phyloP scores from a whole-genome alignment of 2,329 filamentous ascomycete genomes.

The Kalaharituber pfeilii region DNA sequence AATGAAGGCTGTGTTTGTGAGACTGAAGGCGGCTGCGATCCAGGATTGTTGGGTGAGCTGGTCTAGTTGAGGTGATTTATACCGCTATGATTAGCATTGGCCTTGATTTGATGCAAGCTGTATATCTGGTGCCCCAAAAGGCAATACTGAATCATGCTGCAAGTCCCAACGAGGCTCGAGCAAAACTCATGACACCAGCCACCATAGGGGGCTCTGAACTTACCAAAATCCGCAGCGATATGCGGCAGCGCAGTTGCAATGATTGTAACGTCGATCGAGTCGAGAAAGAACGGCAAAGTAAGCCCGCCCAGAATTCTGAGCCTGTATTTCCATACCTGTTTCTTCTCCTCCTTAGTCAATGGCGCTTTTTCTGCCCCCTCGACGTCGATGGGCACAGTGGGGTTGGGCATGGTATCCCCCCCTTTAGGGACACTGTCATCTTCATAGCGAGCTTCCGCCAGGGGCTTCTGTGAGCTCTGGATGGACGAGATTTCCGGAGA shows the following conservation, averaged over 20 bases:
- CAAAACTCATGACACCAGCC: not conserved
- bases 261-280: conserved; percentile 48
- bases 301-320: conserved; percentile 44
- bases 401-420: no score
- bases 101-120: no score
- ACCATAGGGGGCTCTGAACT: conserved; percentile 27
- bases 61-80: conserved; percentile 23
- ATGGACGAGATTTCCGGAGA: no score
- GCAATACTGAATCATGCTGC: no score
- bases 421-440: no score
- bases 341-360: conserved; percentile 26
- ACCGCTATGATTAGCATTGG: not conserved
- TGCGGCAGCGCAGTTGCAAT: conserved; percentile 42
- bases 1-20: conserved; percentile 50
- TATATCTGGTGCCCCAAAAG: no score
- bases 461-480: no score
- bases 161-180: no score
- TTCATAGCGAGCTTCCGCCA: no score
- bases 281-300: conserved; percentile 42
- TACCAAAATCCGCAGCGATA: conserved; percentile 45
- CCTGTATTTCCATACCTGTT: conserved; percentile 31
- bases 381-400: no score
- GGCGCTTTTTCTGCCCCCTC: not conserved
- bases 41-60: conserved; percentile 45
- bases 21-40: conserved; percentile 52